phyloP scores from a whole-genome alignment of 257 asterid species.

The Solanum chiquidenum region DNA sequence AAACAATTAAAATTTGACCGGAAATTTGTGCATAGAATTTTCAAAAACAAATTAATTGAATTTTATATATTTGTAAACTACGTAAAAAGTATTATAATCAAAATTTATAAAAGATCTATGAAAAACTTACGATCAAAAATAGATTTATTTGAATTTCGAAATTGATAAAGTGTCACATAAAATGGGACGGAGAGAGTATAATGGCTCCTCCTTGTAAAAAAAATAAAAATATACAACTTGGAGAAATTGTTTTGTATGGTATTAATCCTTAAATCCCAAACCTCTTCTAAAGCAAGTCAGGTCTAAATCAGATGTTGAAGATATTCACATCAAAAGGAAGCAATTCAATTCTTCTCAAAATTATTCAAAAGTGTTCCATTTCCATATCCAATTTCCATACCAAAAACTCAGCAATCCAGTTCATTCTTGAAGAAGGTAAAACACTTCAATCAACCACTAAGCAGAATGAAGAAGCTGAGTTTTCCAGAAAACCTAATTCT shows the following conservation, averaged over 20 bases:
- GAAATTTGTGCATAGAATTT: too few species aligned
- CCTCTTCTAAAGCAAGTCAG: not conserved
- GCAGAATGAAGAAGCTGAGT: slow-evolving; percentile 10
- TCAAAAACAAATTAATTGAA: too few species aligned
- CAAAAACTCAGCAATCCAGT: slow-evolving; percentile 46
- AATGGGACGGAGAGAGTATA: too few species aligned
- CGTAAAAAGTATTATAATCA: too few species aligned
- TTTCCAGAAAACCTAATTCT: not conserved
- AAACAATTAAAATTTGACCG: too few species aligned
- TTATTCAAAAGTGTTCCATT: not conserved
- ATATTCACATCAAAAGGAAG: slow-evolving; percentile 4
- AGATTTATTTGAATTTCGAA: too few species aligned
- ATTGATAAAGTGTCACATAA: too few species aligned
- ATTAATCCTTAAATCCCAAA: not conserved
- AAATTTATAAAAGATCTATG: too few species aligned
- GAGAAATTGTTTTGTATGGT: not conserved
- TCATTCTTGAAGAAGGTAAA: slow-evolving; percentile 47
- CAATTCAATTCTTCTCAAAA: slow-evolving; percentile 8
- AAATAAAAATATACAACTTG: not conserved
- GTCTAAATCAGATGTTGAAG: not conserved
- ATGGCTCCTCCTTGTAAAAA: not conserved
- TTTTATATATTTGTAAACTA: too few species aligned
- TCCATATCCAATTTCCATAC: slow-evolving; percentile 15
- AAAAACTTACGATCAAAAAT: too few species aligned
- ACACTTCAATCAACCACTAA: not conserved